Evolutionary conservation across 805 yeast species (phyloP).

Genomic region (Cyberlindnera xishuangbannaensis): DNA sequence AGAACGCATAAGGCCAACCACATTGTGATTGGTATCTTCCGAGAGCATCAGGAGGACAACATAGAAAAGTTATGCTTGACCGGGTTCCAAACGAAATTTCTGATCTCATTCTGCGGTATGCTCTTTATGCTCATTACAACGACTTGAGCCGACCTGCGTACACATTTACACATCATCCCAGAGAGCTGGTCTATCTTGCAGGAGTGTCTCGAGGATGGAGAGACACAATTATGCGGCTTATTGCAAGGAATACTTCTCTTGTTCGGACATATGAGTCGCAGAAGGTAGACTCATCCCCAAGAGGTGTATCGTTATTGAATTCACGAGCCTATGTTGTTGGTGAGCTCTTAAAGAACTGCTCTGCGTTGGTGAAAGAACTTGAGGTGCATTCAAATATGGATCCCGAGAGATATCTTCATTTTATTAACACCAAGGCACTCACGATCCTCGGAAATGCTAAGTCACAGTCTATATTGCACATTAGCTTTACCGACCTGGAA

Average conservation of each 20-base stretch:
- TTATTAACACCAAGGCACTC: conserved; percentile 11
- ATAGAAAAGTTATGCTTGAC: conserved; percentile 13
- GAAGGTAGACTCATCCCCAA: not conserved
- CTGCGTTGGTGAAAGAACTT: conserved; percentile 7
- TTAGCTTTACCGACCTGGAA: conserved; percentile 1
- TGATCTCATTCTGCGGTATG: conserved; percentile 1
- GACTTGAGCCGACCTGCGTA: conserved; percentile 8
- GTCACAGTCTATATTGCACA: not conserved
- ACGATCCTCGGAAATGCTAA: conserved; percentile 12
- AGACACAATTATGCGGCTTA: conserved; percentile 5
- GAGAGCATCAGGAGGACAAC: too few species aligned
- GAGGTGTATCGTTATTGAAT: not conserved
- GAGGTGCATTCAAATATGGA: conserved; percentile 3
- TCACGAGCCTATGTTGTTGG: not conserved
- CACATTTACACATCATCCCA: conserved; percentile 9
- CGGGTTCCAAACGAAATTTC: conserved; percentile 12
- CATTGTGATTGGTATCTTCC: too few species aligned
- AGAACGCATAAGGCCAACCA: too few species aligned
- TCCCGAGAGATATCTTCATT: not conserved
- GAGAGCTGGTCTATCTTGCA: conserved; percentile 4
- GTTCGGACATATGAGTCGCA: conserved; percentile 11
- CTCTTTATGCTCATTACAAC: conserved; percentile 2
- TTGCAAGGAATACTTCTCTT: conserved; percentile 9
- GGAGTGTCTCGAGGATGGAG: conserved; percentile 12
- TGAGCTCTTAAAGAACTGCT: conserved; percentile 1